Evolutionary conservation across 1,139 yeast species (phyloP).

Genomic region (Candida sp.): DNA sequence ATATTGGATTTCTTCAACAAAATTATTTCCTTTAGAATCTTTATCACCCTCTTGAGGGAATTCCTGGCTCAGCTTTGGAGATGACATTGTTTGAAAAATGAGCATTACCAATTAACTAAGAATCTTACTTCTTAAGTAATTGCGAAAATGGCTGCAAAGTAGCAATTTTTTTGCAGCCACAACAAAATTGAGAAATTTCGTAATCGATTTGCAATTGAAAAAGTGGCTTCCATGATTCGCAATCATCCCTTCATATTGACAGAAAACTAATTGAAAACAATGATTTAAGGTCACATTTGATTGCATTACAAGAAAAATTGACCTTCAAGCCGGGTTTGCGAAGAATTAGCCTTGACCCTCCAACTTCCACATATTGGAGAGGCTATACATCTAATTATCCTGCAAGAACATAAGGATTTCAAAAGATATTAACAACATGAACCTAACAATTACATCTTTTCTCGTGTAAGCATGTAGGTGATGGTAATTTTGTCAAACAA

Average conservation of each 20-base stretch:
- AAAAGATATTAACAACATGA: too few species aligned
- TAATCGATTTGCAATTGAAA: neutral
- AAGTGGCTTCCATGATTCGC: neutral
- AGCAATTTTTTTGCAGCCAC: conserved; percentile 3
- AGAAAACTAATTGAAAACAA: neutral
- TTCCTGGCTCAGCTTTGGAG: neutral
- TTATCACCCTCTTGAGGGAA: neutral
- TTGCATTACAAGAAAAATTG: too few species aligned
- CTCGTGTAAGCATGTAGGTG: too few species aligned
- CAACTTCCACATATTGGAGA: too few species aligned
- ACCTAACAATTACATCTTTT: too few species aligned
- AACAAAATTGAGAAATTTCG: neutral
- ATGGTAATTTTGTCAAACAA: too few species aligned
- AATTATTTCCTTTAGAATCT: neutral
- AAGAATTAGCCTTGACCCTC: too few species aligned
- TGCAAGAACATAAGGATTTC: too few species aligned
- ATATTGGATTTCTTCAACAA: conserved; percentile 1
- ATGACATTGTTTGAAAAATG: neutral
- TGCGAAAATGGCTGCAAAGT: conserved; percentile 1
- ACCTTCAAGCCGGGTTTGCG: too few species aligned
- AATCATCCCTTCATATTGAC: neutral
- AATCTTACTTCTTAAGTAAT: neutral
- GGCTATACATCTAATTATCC: too few species aligned
- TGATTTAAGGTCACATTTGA: neutral
- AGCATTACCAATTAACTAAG: neutral